These are phyloP conservation scores for Botrytis sinoallii DNA, from an alignment of 2,329 filamentous ascomycete genomes.

Conservation along the genomic window DNA sequence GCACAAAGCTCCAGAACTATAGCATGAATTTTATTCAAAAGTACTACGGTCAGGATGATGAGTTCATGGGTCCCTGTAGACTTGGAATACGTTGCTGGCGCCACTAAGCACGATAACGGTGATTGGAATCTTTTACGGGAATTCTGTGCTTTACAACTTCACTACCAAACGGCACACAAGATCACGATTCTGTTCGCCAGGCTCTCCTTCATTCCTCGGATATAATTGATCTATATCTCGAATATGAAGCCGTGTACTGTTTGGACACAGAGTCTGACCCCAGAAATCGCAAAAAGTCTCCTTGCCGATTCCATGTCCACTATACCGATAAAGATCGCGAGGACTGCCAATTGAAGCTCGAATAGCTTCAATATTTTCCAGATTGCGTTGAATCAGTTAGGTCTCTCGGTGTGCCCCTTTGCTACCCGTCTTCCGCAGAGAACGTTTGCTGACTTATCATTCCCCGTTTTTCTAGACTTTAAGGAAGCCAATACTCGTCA, in stretches of 20 bases:
- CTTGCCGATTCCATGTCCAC: neutral
- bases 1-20: neutral
- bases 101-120: too few species aligned
- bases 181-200: too few species aligned
- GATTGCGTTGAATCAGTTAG: neutral
- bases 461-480: neutral
- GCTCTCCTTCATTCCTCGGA: too few species aligned
- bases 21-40: neutral
- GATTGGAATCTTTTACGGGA: too few species aligned
- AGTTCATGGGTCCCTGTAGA: neutral
- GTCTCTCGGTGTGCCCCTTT: neutral
- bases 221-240: too few species aligned
- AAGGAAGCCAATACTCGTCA: neutral
- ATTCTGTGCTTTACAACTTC: too few species aligned
- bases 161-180: too few species aligned
- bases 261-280: too few species aligned
- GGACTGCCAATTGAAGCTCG: neutral
- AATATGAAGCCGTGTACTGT: too few species aligned
- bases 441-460: neutral
- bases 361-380: neutral
- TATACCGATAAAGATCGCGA: accelerated
- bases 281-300: neutral
- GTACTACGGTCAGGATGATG: neutral
- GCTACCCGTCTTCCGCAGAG: neutral
- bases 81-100: neutral